Base-by-base conservation (phyloP, 352 stramenopile species). In the Globisporangium cederbergense region DNA sequence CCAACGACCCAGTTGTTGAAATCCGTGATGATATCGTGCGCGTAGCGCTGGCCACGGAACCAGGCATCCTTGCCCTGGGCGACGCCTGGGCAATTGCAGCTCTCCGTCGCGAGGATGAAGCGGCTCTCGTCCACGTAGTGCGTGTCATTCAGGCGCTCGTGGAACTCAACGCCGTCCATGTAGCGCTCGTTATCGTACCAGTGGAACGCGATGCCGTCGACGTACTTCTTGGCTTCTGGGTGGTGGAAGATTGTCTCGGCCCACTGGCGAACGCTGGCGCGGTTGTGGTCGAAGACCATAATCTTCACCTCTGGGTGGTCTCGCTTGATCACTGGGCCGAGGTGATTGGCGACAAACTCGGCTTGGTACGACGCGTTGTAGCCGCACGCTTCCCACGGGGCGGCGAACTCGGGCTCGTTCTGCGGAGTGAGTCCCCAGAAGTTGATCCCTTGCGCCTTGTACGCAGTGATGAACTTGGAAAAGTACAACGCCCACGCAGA, bases 201-300 rank as follows among this genome's bases (percentile, higher is more conserved):
- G 73, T 98, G 92, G 66, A 96, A 95, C 11, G 86, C 90, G 59
- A 97, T 93, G 34, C 92, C 93, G 32, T 96, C 88, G 1, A 98
- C 78, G 65, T 91, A 98, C 60, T 91, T 47, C 4, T 50, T 70
- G 3, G 79, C 84, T 30, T 73, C 79, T 0, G 80, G 73, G 65
- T 91, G 73, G 52, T 81, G 79, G 67, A 84, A 88, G 20, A 93
- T 88, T n/a, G 71, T 78, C 18, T 84, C 61, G 0, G 89, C 83
- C 86, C 88, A 96, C 7, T 91, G 64, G 9, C 60, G 64, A 7
- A 97, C 73, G 30, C 65, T 87, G 57, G 74, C 84, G 40, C 90
- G 94, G 66, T 98, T 97, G 71, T 97, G 87, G 65, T 98, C 93
- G 66, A 96, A 97, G 0, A 93, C 79, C 76, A 98, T 96, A 52